Conservation (phyloP, 2,329 filamentous ascomycete species). For the Aspergillus clavatus region DNA sequence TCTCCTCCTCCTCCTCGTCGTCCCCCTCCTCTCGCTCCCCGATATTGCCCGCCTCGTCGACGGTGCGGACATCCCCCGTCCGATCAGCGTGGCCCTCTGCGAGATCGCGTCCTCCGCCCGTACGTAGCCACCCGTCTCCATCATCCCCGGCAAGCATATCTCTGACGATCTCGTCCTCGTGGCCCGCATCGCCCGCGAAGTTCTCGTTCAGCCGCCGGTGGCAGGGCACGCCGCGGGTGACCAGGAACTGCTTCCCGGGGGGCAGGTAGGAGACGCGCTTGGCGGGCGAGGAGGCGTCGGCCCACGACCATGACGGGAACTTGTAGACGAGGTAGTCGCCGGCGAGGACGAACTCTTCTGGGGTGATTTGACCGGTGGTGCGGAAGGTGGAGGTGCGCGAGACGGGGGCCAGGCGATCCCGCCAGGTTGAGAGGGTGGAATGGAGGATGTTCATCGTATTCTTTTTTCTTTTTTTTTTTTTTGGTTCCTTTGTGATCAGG, state of each 20-base stretch:
- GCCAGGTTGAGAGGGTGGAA: conserved; percentile 85
- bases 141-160: conserved; percentile 73
- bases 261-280: conserved; percentile 80
- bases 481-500: neutral
- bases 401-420: conserved; percentile 86
- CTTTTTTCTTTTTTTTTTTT: neutral
- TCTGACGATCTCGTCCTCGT: conserved; percentile 79
- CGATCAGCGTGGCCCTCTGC: conserved; percentile 70
- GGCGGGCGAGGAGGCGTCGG: conserved; percentile 73
- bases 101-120: conserved; percentile 61
- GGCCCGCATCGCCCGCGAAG: conserved; percentile 81
- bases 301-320: conserved; percentile 98
- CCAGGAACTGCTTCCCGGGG: conserved; percentile 85
- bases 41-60: conserved; percentile 84
- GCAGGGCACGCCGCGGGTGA: conserved; percentile 92
- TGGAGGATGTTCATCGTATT: conserved; percentile 78
- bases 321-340: conserved; percentile 99
- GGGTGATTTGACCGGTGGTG: conserved; percentile 88
- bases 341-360: conserved; percentile 91
- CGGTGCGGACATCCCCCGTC: conserved; percentile 74
- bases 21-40: conserved; percentile 69
- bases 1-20: conserved; percentile 61
- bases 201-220: conserved; percentile 86
- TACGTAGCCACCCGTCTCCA: conserved; percentile 88
- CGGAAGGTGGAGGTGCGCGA: conserved; percentile 90